Percentiles rank a stretch among this genome's conserved stretches.
phyloP scores from a whole-genome alignment of 306 rosid genomes.

The Corylus heterophylla region DNA sequence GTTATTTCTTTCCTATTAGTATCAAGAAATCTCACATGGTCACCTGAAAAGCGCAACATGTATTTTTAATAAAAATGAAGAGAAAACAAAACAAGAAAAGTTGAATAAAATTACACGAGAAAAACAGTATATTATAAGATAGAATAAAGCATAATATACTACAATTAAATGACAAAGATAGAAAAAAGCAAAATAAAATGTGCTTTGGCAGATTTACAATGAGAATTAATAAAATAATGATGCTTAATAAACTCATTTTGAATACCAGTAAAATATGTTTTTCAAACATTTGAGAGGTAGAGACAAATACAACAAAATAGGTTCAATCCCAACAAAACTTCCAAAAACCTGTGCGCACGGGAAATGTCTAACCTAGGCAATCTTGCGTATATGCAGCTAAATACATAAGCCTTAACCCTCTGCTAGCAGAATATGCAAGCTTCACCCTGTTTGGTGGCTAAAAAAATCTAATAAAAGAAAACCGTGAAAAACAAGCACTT shows the following conservation, averaged over 20 bases:
- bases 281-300: background rate
- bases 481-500: background rate
- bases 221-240: background rate
- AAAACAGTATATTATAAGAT: conserved; percentile 2
- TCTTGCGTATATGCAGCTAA: background rate
- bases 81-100: background rate
- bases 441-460: background rate
- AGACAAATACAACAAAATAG: background rate
- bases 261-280: background rate
- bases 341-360: background rate
- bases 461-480: background rate
- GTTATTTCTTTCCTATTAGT: conserved; percentile 19
- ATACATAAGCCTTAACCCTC: background rate
- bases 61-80: conserved; percentile 9
- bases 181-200: background rate
- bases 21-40: conserved; percentile 27
- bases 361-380: background rate
- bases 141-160: background rate
- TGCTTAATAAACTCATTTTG: background rate
- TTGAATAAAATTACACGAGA: background rate
- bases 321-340: background rate
- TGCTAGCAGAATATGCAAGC: background rate
- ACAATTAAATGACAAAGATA: background rate
- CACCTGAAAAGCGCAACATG: conserved; percentile 28
- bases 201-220: background rate